Evolutionary conservation across 805 yeast genomes (phyloP).

Genomic region (Candida saitoana): DNA sequence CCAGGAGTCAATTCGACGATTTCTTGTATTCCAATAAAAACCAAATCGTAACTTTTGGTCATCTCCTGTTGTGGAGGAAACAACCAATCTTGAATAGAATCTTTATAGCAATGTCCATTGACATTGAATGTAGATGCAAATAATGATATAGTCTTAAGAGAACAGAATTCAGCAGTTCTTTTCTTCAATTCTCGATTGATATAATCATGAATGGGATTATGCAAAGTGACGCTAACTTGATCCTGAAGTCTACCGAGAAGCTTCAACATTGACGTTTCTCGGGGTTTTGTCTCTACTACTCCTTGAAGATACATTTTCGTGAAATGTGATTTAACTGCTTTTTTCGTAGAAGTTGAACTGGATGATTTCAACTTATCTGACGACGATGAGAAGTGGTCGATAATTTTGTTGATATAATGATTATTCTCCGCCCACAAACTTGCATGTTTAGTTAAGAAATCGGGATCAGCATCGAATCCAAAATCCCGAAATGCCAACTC

Average conservation of each 20-base stretch:
- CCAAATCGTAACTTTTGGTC: slow-evolving; percentile 53
- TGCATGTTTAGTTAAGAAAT: slow-evolving; percentile 37
- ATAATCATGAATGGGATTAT: slow-evolving; percentile 54
- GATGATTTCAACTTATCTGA: slow-evolving; percentile 40
- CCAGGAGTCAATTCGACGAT: slow-evolving; percentile 75
- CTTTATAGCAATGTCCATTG: slow-evolving; percentile 45
- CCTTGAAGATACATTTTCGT: slow-evolving; percentile 38
- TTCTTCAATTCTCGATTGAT: slow-evolving; percentile 40
- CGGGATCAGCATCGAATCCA: slow-evolving; percentile 29
- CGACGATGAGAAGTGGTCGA: slow-evolving; percentile 35
- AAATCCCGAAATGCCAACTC: slow-evolving; percentile 44
- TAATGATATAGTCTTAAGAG: slow-evolving; percentile 36
- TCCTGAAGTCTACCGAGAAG: slow-evolving; percentile 46
- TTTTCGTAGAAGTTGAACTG: slow-evolving; percentile 35
- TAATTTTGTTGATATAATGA: slow-evolving; percentile 32
- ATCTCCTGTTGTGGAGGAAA: slow-evolving; percentile 31
- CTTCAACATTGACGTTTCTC: slow-evolving; percentile 43
- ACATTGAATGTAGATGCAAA: slow-evolving; percentile 54
- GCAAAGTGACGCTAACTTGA: slow-evolving; percentile 40
- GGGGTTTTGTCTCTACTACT: slow-evolving; percentile 36
- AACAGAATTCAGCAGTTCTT: slow-evolving; percentile 37
- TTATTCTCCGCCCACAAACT: slow-evolving; percentile 49
- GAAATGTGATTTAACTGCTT: slow-evolving; percentile 30
- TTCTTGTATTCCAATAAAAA: slow-evolving; percentile 85
- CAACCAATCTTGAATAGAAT: slow-evolving; percentile 40